Evolutionary conservation across 257 asterid genomes (phyloP), one percentile per base, ranked within the genome.

Genomic region (Verbena officinalis): DNA sequence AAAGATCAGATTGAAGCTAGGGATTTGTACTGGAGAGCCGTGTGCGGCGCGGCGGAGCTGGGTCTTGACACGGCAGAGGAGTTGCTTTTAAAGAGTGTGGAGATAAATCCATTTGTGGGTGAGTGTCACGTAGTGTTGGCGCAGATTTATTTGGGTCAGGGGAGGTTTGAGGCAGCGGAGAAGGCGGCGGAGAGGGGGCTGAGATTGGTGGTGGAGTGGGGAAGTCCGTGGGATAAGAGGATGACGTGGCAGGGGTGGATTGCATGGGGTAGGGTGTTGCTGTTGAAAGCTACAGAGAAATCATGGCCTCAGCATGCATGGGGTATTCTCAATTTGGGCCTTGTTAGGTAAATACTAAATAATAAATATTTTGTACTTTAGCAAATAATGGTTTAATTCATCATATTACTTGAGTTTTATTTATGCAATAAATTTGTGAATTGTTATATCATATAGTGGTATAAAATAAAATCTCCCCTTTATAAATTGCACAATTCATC

Each of bases 201-300:
- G 83, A 79, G 80, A 20, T 23, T 84, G 73, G 31, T 92, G 44
- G 17, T 92, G 83, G 94, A 87, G 44, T 89, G 97, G 98, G 98
- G 95, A 15, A 82, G 91, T 44, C 85, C 98, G 34, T 89, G 98
- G 97, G 98, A 92, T 45, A 92, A 92, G 87, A 87, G 97, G 70
- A 89, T 85, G 84, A 67, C 95, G 16, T 92, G 96, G 96, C 84
- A 85, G 65, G 97, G 93, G 0, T 92, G 98, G 97, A 62, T 92
- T 50, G 90, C 97, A 20, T 92, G 97, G 98, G 67, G 77, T 0
- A 79, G 98, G 59, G 95, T 92, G 34, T 20, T 92, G 77, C 44
- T 83, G 5, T 75, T 67, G 80, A 83, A 89, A 75, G 86, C 96
- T 0, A 77, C 73, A 40, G 87, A 87, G 1, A 85, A 44, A 30